phyloP scores from a whole-genome alignment of 768 basidiomycete species.

The Pisolithus albus region DNA sequence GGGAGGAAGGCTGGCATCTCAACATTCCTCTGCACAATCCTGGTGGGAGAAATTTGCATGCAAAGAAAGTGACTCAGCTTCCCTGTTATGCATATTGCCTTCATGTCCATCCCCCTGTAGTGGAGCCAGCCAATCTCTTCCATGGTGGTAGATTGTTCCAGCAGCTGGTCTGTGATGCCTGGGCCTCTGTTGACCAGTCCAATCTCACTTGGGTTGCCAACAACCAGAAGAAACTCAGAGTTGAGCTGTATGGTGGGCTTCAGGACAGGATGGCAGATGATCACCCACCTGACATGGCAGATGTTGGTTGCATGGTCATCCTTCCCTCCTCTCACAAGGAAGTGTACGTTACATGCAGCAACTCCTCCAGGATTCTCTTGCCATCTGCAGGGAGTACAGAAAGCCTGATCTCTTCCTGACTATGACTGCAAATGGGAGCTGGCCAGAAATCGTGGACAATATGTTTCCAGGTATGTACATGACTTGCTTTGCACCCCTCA shows the following conservation, averaged over 20 bases:
- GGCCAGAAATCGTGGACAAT: slow-evolving; percentile 38
- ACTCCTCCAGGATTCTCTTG: slow-evolving; percentile 40
- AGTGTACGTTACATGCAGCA: slow-evolving; percentile 39
- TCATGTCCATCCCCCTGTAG: background rate
- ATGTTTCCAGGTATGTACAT: slow-evolving; percentile 26
- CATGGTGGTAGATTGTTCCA: slow-evolving; percentile 31
- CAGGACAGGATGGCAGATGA: slow-evolving; percentile 24
- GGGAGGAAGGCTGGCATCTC: slow-evolving; percentile 30
- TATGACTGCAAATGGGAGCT: slow-evolving; percentile 45
- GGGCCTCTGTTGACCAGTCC: slow-evolving; percentile 38
- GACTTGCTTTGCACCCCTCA: background rate
- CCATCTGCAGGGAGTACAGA: slow-evolving; percentile 31
- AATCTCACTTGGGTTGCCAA: slow-evolving; percentile 27
- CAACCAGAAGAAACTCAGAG: slow-evolving; percentile 31
- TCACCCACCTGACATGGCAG: background rate
- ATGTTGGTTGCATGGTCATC: slow-evolving; percentile 17
- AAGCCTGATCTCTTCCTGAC: slow-evolving; percentile 45
- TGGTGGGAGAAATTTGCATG: background rate
- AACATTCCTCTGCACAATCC: slow-evolving; percentile 4
- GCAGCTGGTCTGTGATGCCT: slow-evolving; percentile 39
- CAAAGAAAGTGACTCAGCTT: background rate
- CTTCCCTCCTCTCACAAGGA: slow-evolving; percentile 38
- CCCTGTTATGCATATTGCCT: background rate
- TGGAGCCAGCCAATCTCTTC: slow-evolving; percentile 26
- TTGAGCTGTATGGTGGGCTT: slow-evolving; percentile 30